Conservation (phyloP, 352 stramenopile genomes). For the Elongisporangium anandrum region DNA sequence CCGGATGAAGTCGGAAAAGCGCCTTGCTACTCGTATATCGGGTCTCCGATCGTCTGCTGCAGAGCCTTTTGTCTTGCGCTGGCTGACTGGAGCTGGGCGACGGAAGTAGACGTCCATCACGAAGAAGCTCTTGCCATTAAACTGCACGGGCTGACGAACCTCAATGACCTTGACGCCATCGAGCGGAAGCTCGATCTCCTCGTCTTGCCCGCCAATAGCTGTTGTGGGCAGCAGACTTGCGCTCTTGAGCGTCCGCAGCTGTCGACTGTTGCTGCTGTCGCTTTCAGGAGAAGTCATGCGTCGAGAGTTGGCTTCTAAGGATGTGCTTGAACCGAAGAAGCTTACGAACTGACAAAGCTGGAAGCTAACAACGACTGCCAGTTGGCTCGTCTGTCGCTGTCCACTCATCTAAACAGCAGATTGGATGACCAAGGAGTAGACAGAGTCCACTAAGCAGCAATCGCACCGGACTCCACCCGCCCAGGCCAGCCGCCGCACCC, state of each 20-base stretch:
- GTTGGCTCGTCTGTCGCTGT: neutral
- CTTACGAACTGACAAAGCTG: neutral
- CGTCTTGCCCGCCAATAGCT: neutral
- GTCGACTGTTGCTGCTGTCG: neutral
- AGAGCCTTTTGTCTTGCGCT: neutral
- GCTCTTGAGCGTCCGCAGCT: neutral
- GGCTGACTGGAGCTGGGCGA: neutral
- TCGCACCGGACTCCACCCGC: neutral
- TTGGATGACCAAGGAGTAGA: neutral
- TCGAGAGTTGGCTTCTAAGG: neutral
- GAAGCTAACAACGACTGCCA: neutral
- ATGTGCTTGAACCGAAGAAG: neutral
- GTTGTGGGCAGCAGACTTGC: neutral
- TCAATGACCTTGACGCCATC: neutral
- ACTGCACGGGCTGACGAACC: neutral
- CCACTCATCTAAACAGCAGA: neutral
- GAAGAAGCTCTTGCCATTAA: neutral
- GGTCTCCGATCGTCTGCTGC: conserved; percentile 1
- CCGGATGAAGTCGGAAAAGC: conserved; percentile 21
- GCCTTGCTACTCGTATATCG: conserved; percentile 14
- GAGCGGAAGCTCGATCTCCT: neutral
- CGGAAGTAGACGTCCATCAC: neutral
- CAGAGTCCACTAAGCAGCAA: neutral
- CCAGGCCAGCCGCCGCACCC: too few relatives aligned
- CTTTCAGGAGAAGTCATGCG: neutral